phyloP scores from a whole-genome alignment of 768 basidiomycete genomes.

The Pisolithus marmoratus region DNA sequence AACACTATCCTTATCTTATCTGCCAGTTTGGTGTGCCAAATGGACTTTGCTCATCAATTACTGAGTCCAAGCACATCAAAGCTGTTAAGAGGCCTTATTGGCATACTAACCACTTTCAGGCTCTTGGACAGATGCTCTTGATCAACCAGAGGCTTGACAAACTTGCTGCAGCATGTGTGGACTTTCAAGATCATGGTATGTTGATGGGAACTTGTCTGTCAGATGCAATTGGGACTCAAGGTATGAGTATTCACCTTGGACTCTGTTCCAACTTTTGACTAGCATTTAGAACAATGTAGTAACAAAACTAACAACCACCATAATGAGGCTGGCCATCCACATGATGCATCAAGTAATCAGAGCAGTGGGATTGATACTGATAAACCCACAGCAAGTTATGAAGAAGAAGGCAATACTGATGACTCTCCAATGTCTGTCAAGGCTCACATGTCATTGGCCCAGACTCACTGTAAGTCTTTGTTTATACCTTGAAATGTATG shows the following conservation, averaged over 20 bases:
- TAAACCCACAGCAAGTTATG: neutral
- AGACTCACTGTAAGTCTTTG: neutral
- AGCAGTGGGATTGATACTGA: neutral
- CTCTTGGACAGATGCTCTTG: conserved; percentile 29
- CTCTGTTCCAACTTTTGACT: neutral
- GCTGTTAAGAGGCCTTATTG: conserved; percentile 33
- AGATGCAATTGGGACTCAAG: neutral
- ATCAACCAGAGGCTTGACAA: conserved; percentile 28
- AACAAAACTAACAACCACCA: neutral
- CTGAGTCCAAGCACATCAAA: conserved; percentile 30
- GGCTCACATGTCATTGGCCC: neutral
- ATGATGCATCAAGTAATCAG: too few species aligned
- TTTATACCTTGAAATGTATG: neutral
- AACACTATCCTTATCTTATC: conserved; percentile 25
- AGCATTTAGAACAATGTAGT: neutral
- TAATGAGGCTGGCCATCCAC: neutral
- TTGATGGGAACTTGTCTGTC: conserved; percentile 9
- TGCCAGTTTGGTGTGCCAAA: conserved; percentile 28
- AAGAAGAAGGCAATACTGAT: neutral
- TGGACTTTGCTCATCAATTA: conserved; percentile 34
- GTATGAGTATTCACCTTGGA: neutral
- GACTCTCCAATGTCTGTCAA: neutral
- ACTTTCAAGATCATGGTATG: conserved; percentile 21
- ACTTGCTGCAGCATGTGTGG: conserved; percentile 10
- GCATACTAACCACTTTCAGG: conserved; percentile 16